These are phyloP conservation scores for Daldinia sp. DNA, from an alignment of 2,329 filamentous ascomycete species.

Conservation along the genomic window DNA sequence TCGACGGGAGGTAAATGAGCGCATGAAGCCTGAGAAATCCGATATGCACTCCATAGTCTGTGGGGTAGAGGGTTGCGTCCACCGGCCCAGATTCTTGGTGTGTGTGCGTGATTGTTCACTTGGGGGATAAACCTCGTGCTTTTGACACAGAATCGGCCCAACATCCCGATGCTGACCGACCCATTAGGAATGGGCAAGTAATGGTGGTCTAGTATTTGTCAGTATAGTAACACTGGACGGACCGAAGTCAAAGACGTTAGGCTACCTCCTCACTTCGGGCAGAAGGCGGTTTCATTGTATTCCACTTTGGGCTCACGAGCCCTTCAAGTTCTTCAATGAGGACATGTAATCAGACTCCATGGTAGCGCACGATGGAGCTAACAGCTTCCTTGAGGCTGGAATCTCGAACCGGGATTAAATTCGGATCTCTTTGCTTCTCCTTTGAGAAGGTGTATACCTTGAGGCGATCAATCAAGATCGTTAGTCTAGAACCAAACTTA, in stretches of 20 bases:
- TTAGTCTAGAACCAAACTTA: neutral
- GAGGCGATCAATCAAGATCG: neutral
- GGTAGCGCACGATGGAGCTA: neutral
- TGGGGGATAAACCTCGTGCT: neutral
- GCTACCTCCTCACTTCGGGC: constrained; percentile 4
- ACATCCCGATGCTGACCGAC: neutral
- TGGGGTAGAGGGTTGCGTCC: constrained; percentile 5
- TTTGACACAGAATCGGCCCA: neutral
- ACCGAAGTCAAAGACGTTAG: neutral
- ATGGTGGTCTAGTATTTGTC: constrained; percentile 18
- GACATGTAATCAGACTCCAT: neutral
- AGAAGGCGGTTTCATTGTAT: constrained; percentile 15
- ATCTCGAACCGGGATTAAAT: neutral
- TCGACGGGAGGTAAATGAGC: constrained; percentile 3
- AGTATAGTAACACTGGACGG: neutral
- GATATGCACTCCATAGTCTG: constrained; percentile 1
- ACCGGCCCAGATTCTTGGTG: constrained; percentile 5
- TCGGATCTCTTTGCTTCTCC: neutral
- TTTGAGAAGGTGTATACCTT: neutral
- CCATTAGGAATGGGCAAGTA: neutral
- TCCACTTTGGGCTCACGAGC: neutral
- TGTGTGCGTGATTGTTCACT: neutral
- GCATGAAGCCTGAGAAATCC: neutral
- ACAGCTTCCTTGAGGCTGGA: too few species aligned
- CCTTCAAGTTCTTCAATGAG: neutral